Evolutionary conservation across 2,329 filamentous ascomycete species (phyloP).

Genomic region (Fusarium tjaetaba): DNA sequence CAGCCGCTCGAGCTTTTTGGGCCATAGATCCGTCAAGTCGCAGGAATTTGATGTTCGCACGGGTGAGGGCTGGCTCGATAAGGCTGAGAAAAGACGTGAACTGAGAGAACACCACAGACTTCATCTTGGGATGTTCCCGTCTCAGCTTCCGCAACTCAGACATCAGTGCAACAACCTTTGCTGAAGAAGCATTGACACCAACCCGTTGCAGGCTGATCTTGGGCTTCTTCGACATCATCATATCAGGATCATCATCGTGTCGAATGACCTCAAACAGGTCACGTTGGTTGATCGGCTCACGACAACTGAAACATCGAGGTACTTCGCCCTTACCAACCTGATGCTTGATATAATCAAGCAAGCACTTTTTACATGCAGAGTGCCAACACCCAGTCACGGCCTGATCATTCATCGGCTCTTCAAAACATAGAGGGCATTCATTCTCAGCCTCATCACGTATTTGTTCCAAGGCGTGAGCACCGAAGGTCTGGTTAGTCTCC

Average conservation of each 20-base stretch:
- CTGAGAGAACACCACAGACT: constrained; percentile 95
- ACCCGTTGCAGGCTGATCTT: constrained; percentile 70
- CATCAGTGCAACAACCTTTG: constrained; percentile 86
- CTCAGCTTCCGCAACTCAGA: constrained; percentile 77
- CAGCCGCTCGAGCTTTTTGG: constrained; percentile 83
- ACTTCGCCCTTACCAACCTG: constrained; percentile 79
- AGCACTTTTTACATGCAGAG: constrained; percentile 91
- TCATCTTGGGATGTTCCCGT: constrained; percentile 72
- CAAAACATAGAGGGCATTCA: constrained; percentile 94
- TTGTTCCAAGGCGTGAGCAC: constrained; percentile 86
- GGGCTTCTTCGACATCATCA: constrained; percentile 53
- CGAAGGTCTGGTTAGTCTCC: constrained; percentile 71
- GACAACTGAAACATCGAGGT: constrained; percentile 90
- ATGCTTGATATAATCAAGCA: constrained; percentile 90
- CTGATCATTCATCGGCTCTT: constrained; percentile 95
- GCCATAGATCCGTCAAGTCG: constrained; percentile 91
- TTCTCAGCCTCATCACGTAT: constrained; percentile 89
- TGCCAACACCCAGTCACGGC: constrained; percentile 98
- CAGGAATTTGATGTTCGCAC: constrained; percentile 79
- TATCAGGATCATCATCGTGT: constrained; percentile 70
- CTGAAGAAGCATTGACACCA: constrained; percentile 76
- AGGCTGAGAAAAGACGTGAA: constrained; percentile 96
- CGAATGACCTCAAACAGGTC: constrained; percentile 94
- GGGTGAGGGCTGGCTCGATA: constrained; percentile 81
- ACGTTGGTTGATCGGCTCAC: constrained; percentile 80